These are phyloP conservation scores for Epichloe gansuensis DNA, from an alignment of 2,329 filamentous ascomycete species.

Conservation along the genomic window DNA sequence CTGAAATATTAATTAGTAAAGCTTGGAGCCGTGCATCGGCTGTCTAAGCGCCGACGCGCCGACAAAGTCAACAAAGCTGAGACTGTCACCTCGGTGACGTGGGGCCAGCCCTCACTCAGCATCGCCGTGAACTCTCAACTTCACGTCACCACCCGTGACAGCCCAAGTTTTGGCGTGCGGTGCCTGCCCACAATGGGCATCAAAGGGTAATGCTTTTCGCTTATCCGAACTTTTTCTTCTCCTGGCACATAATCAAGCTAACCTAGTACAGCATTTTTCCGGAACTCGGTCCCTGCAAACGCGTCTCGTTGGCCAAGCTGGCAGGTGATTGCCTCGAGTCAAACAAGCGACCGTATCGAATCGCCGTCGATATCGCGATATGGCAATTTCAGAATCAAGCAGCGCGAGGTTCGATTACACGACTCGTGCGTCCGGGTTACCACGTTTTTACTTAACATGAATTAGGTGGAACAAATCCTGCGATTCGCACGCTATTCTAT, in stretches of 20 bases:
- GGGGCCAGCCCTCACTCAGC: slow-evolving; percentile 3
- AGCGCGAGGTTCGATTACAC: slow-evolving; percentile 44
- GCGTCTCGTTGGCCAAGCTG: slow-evolving; percentile 72
- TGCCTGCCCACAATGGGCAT: slow-evolving; percentile 42
- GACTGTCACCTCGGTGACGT: slow-evolving; percentile 19
- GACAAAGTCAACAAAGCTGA: slow-evolving; percentile 16
- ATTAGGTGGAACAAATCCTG: slow-evolving; percentile 72
- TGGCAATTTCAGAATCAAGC: slow-evolving; percentile 94
- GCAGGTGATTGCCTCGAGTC: slow-evolving; percentile 64
- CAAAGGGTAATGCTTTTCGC: slow-evolving; percentile 37
- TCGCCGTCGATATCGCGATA: slow-evolving; percentile 91
- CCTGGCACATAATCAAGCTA: no score
- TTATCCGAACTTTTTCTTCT: rapidly evolving
- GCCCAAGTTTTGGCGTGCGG: not conserved
- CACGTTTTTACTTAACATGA: slow-evolving; percentile 3
- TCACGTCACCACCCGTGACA: not conserved
- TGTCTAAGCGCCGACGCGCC: slow-evolving; percentile 16
- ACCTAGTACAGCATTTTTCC: slow-evolving; percentile 60
- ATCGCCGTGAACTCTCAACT: not conserved
- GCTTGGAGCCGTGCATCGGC: not conserved
- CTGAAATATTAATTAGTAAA: no score
- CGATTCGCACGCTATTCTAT: slow-evolving; percentile 85
- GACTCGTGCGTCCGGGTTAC: no score
- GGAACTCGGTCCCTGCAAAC: slow-evolving; percentile 70
- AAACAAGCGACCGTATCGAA: slow-evolving; percentile 59